phyloP scores from a whole-genome alignment of 176 grass and related monocot species.

The Areca catechu region DNA sequence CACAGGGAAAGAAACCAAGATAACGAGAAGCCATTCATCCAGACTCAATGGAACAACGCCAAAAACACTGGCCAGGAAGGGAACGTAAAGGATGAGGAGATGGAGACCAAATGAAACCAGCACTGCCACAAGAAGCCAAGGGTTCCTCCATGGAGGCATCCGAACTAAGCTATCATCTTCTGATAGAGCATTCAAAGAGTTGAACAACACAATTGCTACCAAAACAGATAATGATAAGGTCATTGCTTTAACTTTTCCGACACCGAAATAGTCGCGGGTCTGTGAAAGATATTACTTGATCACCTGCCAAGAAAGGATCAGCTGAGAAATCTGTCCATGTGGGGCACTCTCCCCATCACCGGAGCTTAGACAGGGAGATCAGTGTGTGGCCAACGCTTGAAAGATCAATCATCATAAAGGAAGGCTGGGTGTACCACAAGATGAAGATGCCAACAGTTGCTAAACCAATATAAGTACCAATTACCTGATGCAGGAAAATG shows the following conservation, averaged over 20 bases:
- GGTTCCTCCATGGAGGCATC: too few species aligned
- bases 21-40: too few species aligned
- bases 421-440: constrained; percentile 87
- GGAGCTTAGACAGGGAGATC: constrained; percentile 71
- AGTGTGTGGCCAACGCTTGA: constrained; percentile 76
- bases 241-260: constrained; percentile 70
- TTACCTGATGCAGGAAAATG: constrained; percentile 51
- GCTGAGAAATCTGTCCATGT: constrained; percentile 69
- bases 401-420: constrained; percentile 84
- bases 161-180: too few species aligned
- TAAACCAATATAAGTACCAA: constrained; percentile 82
- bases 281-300: constrained; percentile 34
- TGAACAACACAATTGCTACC: too few species aligned
- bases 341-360: constrained; percentile 69
- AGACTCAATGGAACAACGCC: too few species aligned
- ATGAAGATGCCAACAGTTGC: constrained; percentile 86
- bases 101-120: too few species aligned
- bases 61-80: too few species aligned
- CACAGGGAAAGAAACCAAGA: too few species aligned
- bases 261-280: constrained; percentile 89
- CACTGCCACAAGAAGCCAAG: too few species aligned
- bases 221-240: too few species aligned
- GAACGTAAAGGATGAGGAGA: too few species aligned
- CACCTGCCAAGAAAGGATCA: constrained; percentile 61
- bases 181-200: too few species aligned